A percentile compares a stretch with the other conserved stretches of the same genome.
phyloP scores from a whole-genome alignment of 352 stramenopile genomes.

The Phytophthora megakarya region DNA sequence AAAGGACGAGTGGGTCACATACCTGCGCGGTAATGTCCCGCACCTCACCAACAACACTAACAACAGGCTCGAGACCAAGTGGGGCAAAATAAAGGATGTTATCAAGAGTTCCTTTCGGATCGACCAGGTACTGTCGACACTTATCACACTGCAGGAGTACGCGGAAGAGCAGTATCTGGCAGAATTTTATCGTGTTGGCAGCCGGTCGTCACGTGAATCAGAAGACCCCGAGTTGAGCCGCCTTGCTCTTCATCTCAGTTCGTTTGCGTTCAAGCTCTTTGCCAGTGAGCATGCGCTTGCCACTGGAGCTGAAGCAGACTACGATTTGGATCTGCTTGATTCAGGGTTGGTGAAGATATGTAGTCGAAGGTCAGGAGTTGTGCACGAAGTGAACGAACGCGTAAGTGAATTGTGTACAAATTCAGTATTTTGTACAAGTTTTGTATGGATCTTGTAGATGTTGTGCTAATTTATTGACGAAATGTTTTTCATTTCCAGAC shows the following conservation, averaged over 20 bases:
- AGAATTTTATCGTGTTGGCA: not conserved
- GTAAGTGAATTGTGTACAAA: not conserved
- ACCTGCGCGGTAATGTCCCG: not conserved
- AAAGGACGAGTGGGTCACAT: not conserved
- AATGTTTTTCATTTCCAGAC: not conserved
- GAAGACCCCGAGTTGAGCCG: not conserved
- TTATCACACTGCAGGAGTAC: too few species aligned
- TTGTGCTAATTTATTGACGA: not conserved
- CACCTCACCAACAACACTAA: conserved; percentile 1
- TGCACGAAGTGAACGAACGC: not conserved
- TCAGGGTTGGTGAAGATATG: not conserved
- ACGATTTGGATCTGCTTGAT: not conserved
- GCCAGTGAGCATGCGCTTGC: not conserved
- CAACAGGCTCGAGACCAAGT: not conserved
- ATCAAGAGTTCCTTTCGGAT: not conserved
- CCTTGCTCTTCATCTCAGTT: not conserved
- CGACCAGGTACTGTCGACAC: too few species aligned
- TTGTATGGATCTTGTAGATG: too few species aligned
- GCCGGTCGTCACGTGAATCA: not conserved
- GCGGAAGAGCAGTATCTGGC: too few species aligned
- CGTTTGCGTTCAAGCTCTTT: not conserved
- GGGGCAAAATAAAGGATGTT: not conserved
- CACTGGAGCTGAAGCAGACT: not conserved
- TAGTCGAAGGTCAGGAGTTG: not conserved
- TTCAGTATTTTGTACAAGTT: not conserved